These are phyloP conservation scores for Penicillium brasilianum DNA, from an alignment of 2,329 filamentous ascomycete species.

Conservation along the genomic window DNA sequence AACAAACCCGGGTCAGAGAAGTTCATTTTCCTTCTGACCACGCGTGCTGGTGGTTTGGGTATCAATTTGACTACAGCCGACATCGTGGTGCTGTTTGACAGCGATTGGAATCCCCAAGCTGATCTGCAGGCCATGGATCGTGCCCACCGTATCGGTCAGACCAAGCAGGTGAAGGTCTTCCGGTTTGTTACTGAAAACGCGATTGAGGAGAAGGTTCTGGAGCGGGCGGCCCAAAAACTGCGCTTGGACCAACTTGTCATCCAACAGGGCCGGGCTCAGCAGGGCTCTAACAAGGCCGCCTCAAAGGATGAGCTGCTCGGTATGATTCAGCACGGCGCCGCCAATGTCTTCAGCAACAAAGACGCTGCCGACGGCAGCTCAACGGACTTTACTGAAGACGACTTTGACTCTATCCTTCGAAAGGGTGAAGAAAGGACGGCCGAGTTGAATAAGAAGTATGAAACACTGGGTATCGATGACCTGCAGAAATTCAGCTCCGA, in stretches of 20 bases:
- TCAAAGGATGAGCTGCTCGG: slow-evolving; percentile 95
- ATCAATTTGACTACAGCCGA: slow-evolving; percentile 96
- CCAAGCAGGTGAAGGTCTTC: slow-evolving; percentile 96
- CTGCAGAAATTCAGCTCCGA: slow-evolving; percentile 97
- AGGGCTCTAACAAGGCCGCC: slow-evolving; percentile 84
- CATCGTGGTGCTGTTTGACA: slow-evolving; percentile 95
- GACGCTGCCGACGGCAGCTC: slow-evolving; percentile 62
- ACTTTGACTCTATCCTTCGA: slow-evolving; percentile 85
- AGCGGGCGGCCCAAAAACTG: slow-evolving; percentile 94
- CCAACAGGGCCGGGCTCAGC: slow-evolving; percentile 92
- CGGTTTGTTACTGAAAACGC: slow-evolving; percentile 97
- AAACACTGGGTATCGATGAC: slow-evolving; percentile 95
- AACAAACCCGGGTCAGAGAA: slow-evolving; percentile 95
- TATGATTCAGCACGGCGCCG: slow-evolving; percentile 99
- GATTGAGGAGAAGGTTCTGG: slow-evolving; percentile 97
- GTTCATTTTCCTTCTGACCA: slow-evolving; percentile 94
- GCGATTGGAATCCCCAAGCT: slow-evolving; percentile 98
- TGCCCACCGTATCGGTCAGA: slow-evolving; percentile 97
- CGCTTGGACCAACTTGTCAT: slow-evolving; percentile 97
- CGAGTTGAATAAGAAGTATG: slow-evolving; percentile 89
- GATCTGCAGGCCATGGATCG: slow-evolving; percentile 99
- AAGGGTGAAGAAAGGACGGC: slow-evolving; percentile 89
- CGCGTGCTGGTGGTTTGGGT: slow-evolving; percentile 90
- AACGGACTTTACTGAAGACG: slow-evolving; percentile 76
- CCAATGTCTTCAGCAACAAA: slow-evolving; percentile 83